Percentiles rank a stretch among this genome's conserved stretches.
Conservation (phyloP, 495 filamentous ascomycete species). For the Chlorociboria aeruginascens region DNA sequence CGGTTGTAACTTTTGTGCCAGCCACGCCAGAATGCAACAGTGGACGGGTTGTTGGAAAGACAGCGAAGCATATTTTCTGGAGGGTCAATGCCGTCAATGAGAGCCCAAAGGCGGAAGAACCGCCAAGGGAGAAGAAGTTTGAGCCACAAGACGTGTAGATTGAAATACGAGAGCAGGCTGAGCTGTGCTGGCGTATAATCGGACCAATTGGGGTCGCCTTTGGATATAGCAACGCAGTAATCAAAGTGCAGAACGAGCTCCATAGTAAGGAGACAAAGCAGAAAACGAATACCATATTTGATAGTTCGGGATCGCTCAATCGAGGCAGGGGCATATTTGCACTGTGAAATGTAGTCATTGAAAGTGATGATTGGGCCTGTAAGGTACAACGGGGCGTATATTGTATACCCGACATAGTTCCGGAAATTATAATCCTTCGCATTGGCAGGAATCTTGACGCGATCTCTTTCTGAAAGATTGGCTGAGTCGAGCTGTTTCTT, state of each 20-base stretch:
- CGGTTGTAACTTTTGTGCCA: conserved; percentile 95
- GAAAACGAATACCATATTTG: conserved; percentile 74
- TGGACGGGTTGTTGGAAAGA: conserved; percentile 88
- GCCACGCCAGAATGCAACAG: conserved; percentile 85
- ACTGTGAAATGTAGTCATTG: conserved; percentile 93
- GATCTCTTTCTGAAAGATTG: conserved; percentile 75
- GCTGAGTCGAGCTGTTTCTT: conserved; percentile 93
- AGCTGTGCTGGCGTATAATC: conserved; percentile 82
- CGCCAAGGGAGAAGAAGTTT: conserved; percentile 96
- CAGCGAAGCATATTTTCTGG: conserved; percentile 98
- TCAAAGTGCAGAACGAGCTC: conserved; percentile 88
- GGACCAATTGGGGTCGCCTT: conserved; percentile 63
- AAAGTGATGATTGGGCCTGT: conserved; percentile 91
- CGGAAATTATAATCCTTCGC: conserved; percentile 59
- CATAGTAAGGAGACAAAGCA: conserved; percentile 74
- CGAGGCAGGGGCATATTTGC: conserved; percentile 52
- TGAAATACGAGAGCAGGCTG: conserved; percentile 88
- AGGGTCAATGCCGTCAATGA: conserved; percentile 83
- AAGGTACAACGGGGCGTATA: conserved; percentile 90
- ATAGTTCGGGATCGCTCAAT: conserved; percentile 54
- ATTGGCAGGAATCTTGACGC: conserved; percentile 62
- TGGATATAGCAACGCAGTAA: conserved; percentile 88
- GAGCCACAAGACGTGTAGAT: conserved; percentile 94
- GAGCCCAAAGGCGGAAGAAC: conserved; percentile 90
- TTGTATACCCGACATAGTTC: conserved; percentile 76